Conservation (phyloP, 805 yeast genomes). For the Wickerhamomyces bovis region DNA sequence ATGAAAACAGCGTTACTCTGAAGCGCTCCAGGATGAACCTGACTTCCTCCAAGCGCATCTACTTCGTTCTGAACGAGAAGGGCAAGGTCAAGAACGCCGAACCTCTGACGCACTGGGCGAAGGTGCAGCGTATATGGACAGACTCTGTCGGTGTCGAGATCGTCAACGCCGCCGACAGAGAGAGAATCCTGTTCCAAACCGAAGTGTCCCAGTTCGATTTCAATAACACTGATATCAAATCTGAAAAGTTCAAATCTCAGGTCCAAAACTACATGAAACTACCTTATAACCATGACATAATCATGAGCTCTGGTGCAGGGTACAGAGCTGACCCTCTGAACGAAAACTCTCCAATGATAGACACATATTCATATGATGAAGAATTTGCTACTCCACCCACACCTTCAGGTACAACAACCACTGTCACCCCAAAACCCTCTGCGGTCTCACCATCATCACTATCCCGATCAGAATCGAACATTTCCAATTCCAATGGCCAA, state of each 20-base stretch:
- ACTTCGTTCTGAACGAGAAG: conserved; percentile 5
- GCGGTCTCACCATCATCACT: background rate
- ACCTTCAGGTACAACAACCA: background rate
- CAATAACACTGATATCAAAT: background rate
- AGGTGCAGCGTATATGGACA: conserved; percentile 2
- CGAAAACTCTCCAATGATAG: background rate
- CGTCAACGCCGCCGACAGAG: background rate
- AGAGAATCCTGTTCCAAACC: background rate
- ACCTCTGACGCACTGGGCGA: conserved; percentile 5
- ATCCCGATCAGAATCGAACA: background rate
- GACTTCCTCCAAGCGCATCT: background rate
- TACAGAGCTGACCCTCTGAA: background rate
- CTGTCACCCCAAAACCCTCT: background rate
- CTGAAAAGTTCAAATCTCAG: background rate
- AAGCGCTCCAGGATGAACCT: background rate
- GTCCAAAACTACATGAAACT: background rate
- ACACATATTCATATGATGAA: background rate
- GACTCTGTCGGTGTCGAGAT: conserved; percentile 6
- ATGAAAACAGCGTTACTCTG: background rate
- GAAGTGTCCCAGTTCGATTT: background rate
- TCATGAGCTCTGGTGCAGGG: background rate
- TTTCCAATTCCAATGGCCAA: background rate
- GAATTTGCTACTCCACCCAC: background rate
- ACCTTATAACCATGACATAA: background rate
- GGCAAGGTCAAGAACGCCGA: conserved; percentile 1